phyloP scores from a whole-genome alignment of 1,139 yeast species.

The Debaryomyces fabryi region DNA sequence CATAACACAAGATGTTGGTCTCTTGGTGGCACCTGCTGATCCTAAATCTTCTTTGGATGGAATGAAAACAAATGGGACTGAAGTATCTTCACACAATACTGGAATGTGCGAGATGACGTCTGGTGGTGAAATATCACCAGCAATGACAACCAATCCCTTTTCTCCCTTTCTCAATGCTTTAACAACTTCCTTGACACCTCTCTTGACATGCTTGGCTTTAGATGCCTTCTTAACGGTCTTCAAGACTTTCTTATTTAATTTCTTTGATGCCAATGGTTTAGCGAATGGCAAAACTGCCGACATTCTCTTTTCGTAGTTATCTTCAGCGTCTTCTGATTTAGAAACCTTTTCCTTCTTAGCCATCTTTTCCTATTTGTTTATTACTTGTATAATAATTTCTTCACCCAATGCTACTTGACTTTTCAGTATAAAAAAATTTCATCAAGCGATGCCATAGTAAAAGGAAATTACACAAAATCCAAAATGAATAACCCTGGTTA shows the following conservation, averaged over 20 bases:
- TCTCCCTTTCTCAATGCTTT: slow-evolving; percentile 97
- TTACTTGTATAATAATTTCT: not conserved
- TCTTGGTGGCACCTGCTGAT: slow-evolving; percentile 97
- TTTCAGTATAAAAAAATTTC: slow-evolving; percentile 12
- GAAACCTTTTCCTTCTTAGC: slow-evolving; percentile 53
- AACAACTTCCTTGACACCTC: slow-evolving; percentile 99
- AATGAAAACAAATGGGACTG: slow-evolving; percentile 88
- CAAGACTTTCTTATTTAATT: slow-evolving; percentile 90
- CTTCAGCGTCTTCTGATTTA: slow-evolving; percentile 56
- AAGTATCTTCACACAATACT: slow-evolving; percentile 90
- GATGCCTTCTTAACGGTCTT: slow-evolving; percentile 97
- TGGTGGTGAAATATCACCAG: slow-evolving; percentile 97
- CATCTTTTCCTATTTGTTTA: slow-evolving; percentile 35
- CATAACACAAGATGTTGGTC: slow-evolving; percentile 98
- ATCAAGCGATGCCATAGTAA: slow-evolving; percentile 12
- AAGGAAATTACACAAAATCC: slow-evolving; percentile 5
- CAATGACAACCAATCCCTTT: slow-evolving; percentile 93
- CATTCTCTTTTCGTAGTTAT: slow-evolving; percentile 89
- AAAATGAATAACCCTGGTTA: slow-evolving; percentile 1
- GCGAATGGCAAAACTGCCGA: slow-evolving; percentile 93
- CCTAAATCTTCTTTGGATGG: slow-evolving; percentile 99
- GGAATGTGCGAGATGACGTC: slow-evolving; percentile 98
- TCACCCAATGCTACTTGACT: not conserved
- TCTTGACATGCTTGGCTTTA: slow-evolving; percentile 95
- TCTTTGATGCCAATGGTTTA: slow-evolving; percentile 92